These are phyloP conservation scores for Drosera spatulata DNA, from an alignment of 179 eudicot genomes.

Conservation along the genomic window DNA sequence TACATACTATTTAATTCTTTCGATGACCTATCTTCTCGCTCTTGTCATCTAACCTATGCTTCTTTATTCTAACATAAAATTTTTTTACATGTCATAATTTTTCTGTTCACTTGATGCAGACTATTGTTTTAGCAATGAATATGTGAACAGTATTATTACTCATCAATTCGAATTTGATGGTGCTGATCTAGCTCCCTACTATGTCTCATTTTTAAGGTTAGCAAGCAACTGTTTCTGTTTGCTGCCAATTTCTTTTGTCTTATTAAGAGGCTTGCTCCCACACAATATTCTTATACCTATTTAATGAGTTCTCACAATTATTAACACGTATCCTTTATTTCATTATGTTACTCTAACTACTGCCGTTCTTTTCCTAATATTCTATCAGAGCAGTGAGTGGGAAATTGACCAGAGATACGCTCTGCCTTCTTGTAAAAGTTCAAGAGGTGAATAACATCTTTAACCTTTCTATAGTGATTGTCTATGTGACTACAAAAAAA, in stretches of 20 bases:
- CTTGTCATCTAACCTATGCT: not conserved
- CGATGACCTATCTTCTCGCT: no score
- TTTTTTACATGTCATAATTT: slow-evolving; percentile 3
- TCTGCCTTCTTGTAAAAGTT: slow-evolving; percentile 51
- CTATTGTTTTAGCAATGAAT: slow-evolving; percentile 47
- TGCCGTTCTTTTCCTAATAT: slow-evolving; percentile 6
- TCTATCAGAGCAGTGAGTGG: slow-evolving; percentile 38
- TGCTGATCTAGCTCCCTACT: slow-evolving; percentile 39
- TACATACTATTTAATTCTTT: not conserved
- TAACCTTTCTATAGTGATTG: not conserved
- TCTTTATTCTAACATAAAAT: not conserved
- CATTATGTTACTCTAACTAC: slow-evolving; percentile 6
- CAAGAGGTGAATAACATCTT: slow-evolving; percentile 28
- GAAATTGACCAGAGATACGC: slow-evolving; percentile 38
- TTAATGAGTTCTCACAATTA: no score
- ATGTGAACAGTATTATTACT: slow-evolving; percentile 38
- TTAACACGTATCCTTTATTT: not conserved
- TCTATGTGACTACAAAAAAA: no score
- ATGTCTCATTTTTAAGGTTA: slow-evolving; percentile 49
- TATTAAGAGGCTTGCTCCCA: not conserved
- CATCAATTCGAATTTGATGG: slow-evolving; percentile 38
- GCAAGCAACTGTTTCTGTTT: slow-evolving; percentile 2
- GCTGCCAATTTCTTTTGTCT: slow-evolving; percentile 1
- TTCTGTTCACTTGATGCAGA: slow-evolving; percentile 23
- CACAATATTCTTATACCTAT: not conserved